Base-by-base conservation (phyloP, 2,329 filamentous ascomycete genomes). In the Sclerotinia subarctica region DNA sequence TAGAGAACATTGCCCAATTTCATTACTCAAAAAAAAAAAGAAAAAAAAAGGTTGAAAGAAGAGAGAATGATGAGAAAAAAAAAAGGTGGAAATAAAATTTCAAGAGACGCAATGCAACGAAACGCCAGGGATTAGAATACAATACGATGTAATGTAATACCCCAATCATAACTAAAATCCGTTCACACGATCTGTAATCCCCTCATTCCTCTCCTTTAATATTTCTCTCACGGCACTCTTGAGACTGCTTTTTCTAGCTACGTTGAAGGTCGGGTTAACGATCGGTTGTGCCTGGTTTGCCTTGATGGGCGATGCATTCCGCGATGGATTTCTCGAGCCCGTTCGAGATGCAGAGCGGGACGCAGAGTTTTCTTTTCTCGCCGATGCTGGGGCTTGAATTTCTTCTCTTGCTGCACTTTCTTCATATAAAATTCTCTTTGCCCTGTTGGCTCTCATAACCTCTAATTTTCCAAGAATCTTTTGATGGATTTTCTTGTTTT, bases 401-500 rank as follows among this genome's bases (percentile, higher is more conserved):
- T 26, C 59, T 63, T 63, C 59, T 63, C 46, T 63, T 13, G 46
- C 13, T 51, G 15, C 59, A 26, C 2, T 63, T 51, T 63, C 59
- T 44, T 60, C 26, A 8, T 32, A 38, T 8, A 32, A 26, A 51
- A 63, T 38, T 26, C 46, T 63, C n/a, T 51, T 63, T 51, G 46
- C 46, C 6, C 59, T 46, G 51, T 63, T 51, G 2, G 59, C 46
- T 63, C 68, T 74, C 70, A 75, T 72, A 49, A 72, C 73, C 54
- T 75, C 71, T 21, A 74, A 56, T 68, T 74, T 74, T 2, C 70
- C 73, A 29, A 74, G 69, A 21, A 78, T 70, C 46, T 65, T 65
- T 6, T 77, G 73, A 46, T 78, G 81, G 54, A 86, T 74, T 75
- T 82, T 84, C 72, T 80, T 78, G 66, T 79, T 83, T 57, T 78